phyloP scores from a whole-genome alignment of 2,329 filamentous ascomycete species.

The Trichoderma simmonsii region DNA sequence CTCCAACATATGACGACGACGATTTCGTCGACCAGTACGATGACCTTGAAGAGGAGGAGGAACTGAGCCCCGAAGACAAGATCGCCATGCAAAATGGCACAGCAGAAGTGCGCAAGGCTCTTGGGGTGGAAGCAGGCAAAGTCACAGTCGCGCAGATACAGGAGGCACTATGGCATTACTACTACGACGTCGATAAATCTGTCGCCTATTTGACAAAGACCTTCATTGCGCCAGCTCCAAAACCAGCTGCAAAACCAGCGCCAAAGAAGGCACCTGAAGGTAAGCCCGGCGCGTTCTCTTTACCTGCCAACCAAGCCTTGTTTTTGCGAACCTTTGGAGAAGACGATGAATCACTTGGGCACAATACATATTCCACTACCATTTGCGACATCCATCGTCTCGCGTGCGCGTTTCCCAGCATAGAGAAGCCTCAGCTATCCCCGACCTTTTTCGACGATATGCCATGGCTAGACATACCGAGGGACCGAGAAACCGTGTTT shows the following conservation, averaged over 20 bases:
- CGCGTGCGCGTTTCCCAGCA: conserved; percentile 15
- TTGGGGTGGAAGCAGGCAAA: conserved; percentile 59
- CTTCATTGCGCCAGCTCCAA: conserved; percentile 43
- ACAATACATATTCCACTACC: conserved; percentile 8
- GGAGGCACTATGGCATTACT: conserved; percentile 92
- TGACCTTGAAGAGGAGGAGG: conserved; percentile 43
- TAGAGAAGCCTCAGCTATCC: conserved; percentile 25
- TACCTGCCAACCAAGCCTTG: conserved; percentile 28
- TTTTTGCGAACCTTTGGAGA: conserved; percentile 32
- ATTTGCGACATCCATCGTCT: not conserved
- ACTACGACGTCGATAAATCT: conserved; percentile 85
- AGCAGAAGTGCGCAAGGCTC: conserved; percentile 59
- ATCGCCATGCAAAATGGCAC: conserved; percentile 61
- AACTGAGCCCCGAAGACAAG: conserved; percentile 48
- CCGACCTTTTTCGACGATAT: conserved; percentile 73
- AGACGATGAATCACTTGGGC: conserved; percentile 27
- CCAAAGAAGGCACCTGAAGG: conserved; percentile 43
- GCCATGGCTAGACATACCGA: conserved; percentile 77
- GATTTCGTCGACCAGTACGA: conserved; percentile 49
- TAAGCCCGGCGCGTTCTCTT: conserved; percentile 38
- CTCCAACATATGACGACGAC: conserved; percentile 45
- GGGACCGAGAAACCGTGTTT: conserved; percentile 62
- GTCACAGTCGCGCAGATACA: conserved; percentile 68
- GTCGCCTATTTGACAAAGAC: conserved; percentile 74
- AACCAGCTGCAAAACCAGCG: conserved; percentile 33